Percentiles rank a stretch among this genome's conserved stretches.
phyloP scores from a whole-genome alignment of 768 basidiomycete species.

The Lentinula aciculospora region DNA sequence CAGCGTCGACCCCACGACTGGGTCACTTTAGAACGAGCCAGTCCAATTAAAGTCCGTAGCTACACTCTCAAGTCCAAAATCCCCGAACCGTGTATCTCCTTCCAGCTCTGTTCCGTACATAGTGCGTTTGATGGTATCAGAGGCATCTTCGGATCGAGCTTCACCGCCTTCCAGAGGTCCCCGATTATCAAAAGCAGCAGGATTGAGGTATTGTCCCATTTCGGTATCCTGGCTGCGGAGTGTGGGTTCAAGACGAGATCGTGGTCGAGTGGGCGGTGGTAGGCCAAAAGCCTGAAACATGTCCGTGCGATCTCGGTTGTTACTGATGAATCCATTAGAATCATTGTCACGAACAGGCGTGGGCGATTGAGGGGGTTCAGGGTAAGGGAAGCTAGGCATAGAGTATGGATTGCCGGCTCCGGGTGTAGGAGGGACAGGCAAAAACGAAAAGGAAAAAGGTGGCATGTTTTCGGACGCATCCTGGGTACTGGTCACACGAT shows the following conservation, averaged over 20 bases:
- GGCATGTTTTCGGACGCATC: conserved; percentile 49
- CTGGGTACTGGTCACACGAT: conserved; percentile 36
- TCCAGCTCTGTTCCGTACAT: conserved; percentile 85
- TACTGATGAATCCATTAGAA: conserved; percentile 1
- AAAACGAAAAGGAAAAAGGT: conserved; percentile 47
- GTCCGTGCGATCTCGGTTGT: conserved; percentile 29
- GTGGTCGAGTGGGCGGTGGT: conserved; percentile 34
- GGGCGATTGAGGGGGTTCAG: conserved; percentile 54
- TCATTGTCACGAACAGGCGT: conserved; percentile 34
- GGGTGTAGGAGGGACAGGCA: conserved; percentile 49
- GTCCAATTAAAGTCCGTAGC: conserved; percentile 68
- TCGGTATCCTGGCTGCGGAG: conserved; percentile 18
- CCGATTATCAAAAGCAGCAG: conserved; percentile 30
- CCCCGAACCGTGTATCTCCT: conserved; percentile 78
- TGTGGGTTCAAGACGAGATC: conserved; percentile 31
- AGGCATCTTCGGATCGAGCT: conserved; percentile 26
- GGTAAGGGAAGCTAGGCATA: conserved; percentile 39
- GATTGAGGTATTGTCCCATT: conserved; percentile 32
- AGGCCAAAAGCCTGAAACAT: conserved; percentile 42
- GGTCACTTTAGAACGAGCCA: conserved; percentile 29
- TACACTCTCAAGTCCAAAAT: conserved; percentile 76
- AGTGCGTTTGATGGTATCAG: conserved; percentile 46
- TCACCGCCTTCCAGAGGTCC: conserved; percentile 23
- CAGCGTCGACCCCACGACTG: no score
- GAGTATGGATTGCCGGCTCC: conserved; percentile 30